These are phyloP conservation scores for Colletotrichum sp. DNA, from an alignment of 2,329 filamentous ascomycete genomes.

Conservation along the genomic window DNA sequence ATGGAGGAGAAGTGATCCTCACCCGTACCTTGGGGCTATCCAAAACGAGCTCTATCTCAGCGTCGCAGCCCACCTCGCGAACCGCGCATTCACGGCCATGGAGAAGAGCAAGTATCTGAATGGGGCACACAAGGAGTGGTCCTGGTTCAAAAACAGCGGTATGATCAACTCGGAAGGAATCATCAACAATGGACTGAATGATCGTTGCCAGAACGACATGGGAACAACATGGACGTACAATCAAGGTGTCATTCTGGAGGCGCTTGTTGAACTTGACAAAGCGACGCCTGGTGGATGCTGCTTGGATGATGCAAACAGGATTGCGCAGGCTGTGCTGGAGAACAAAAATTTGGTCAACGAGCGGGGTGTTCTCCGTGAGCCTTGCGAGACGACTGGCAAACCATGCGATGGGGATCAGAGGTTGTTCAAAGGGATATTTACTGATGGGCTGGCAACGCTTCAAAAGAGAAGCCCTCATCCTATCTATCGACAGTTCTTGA, in stretches of 20 bases:
- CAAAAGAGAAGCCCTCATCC: not conserved
- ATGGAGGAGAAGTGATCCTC: not conserved
- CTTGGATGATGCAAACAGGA: not conserved
- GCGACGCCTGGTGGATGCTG: not conserved
- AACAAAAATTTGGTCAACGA: not conserved
- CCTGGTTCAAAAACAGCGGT: not conserved
- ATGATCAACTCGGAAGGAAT: not conserved
- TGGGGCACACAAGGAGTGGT: not conserved
- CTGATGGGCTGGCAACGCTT: not conserved
- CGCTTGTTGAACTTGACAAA: not conserved
- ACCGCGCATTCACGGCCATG: accelerated
- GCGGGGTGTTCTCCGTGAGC: not conserved
- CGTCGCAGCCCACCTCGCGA: not conserved
- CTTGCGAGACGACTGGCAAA: not conserved
- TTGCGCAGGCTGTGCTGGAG: not conserved
- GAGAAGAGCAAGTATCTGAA: not conserved
- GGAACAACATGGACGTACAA: not conserved
- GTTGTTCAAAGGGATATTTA: not conserved
- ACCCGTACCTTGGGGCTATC: not conserved
- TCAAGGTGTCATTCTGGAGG: not conserved
- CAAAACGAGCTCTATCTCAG: not conserved
- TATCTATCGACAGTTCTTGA: not conserved
- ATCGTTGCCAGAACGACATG: not conserved
- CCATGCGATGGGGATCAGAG: not conserved
- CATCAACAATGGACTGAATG: not conserved